Conservation (phyloP, 306 rosid species). For the Acacia acuminata region DNA sequence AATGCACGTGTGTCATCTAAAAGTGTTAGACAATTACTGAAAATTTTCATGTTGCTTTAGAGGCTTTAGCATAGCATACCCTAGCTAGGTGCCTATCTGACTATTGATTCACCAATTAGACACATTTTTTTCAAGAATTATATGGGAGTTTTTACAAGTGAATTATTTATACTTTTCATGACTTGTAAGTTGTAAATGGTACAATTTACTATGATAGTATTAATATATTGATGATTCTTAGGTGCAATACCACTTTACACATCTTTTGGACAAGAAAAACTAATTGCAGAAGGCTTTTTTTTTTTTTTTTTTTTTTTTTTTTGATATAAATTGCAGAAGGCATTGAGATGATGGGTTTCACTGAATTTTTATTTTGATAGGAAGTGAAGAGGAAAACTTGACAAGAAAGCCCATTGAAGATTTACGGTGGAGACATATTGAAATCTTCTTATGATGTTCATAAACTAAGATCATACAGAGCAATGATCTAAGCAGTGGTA, state of each 20-base stretch:
- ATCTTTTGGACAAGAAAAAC: not conserved
- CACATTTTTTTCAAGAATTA: not conserved
- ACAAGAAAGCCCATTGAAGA: constrained; percentile 16
- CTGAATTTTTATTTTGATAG: not conserved
- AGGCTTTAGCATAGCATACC: constrained; percentile 26
- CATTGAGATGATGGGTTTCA: too few relatives aligned
- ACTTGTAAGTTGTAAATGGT: not conserved
- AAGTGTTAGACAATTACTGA: constrained; percentile 19
- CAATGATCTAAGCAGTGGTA: constrained; percentile 28
- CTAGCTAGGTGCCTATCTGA: constrained; percentile 21
- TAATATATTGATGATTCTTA: not conserved
- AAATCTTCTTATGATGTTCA: constrained; percentile 32
- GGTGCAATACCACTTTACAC: not conserved
- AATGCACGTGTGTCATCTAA: constrained; percentile 18
- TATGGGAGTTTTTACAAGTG: not conserved
- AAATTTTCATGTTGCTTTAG: constrained; percentile 21
- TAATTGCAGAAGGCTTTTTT: too few relatives aligned
- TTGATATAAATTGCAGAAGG: too few relatives aligned
- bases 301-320: too few relatives aligned
- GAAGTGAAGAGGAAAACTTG: not conserved
- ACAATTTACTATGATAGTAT: not conserved
- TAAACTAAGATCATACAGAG: constrained; percentile 38
- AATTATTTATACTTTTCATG: not conserved
- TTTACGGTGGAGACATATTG: constrained; percentile 30
- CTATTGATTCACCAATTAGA: constrained; percentile 14